Conservation (phyloP, 2,329 filamentous ascomycete genomes). For the Venturia oleaginea region DNA sequence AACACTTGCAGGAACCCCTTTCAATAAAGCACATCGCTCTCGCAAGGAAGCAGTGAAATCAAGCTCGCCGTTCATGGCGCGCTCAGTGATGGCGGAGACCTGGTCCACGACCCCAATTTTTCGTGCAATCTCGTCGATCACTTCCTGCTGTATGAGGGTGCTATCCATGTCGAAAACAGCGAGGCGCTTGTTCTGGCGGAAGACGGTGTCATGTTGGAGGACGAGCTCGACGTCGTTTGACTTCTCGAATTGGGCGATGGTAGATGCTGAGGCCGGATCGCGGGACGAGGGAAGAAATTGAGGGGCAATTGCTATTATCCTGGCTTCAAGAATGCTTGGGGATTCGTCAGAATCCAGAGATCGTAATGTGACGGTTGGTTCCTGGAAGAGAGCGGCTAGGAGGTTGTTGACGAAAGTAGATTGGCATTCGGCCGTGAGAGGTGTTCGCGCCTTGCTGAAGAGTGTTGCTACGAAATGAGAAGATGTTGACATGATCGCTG, state of each 20-base stretch:
- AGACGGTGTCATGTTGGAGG: slow-evolving; percentile 64
- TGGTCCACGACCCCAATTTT: slow-evolving; percentile 72
- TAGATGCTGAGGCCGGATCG: neutral
- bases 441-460: neutral
- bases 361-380: neutral
- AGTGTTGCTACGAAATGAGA: neutral
- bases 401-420: slow-evolving; percentile 3
- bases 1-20: slow-evolving; percentile 68
- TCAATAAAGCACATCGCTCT: slow-evolving; percentile 70
- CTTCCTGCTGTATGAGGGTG: slow-evolving; percentile 93
- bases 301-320: neutral
- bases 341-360: neutral
- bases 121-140: slow-evolving; percentile 89
- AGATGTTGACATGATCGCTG: neutral
- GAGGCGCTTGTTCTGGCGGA: slow-evolving; percentile 70
- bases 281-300: neutral
- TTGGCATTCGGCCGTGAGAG: neutral
- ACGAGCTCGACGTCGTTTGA: slow-evolving; percentile 29
- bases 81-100: slow-evolving; percentile 80
- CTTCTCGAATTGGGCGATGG: neutral
- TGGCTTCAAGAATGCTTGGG: neutral
- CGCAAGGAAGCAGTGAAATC: slow-evolving; percentile 81
- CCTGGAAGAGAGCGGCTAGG: neutral
- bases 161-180: slow-evolving; percentile 99
- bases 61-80: slow-evolving; percentile 92